Conservation (phyloP, 2,329 filamentous ascomycete species). For the Apiospora aurea region DNA sequence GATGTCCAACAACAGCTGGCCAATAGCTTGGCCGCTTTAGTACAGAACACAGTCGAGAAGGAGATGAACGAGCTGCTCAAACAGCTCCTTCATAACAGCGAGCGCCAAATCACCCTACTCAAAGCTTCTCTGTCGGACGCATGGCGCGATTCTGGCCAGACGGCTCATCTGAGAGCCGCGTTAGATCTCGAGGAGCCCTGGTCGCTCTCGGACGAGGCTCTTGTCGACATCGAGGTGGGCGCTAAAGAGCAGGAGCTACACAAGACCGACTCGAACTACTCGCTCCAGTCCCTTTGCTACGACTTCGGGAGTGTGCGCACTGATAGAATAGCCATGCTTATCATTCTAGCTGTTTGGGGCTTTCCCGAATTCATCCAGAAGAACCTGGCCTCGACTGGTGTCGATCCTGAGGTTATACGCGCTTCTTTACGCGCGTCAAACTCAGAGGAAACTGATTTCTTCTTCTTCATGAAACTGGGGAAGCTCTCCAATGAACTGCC, state of each 20-base stretch:
- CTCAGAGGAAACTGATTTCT: too few species aligned
- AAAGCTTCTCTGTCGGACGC: background rate
- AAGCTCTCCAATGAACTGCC: too few species aligned
- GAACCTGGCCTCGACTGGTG: background rate
- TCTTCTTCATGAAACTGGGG: too few species aligned
- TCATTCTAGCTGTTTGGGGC: background rate
- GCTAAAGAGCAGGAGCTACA: background rate
- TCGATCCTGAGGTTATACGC: background rate
- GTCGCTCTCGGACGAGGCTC: background rate
- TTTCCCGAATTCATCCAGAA: background rate
- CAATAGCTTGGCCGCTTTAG: background rate
- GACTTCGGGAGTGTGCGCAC: background rate
- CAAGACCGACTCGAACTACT: background rate
- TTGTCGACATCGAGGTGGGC: background rate
- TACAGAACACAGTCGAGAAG: background rate
- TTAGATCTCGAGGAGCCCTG: background rate
- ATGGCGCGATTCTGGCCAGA: background rate
- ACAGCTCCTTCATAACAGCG: background rate
- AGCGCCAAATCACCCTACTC: background rate
- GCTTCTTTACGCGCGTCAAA: background rate
- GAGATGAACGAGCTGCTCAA: background rate
- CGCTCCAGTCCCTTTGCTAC: background rate
- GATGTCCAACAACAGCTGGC: background rate
- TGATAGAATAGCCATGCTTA: background rate
- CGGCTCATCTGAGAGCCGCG: background rate